phyloP scores from a whole-genome alignment of 345 rosid species.

The Jatropha curcas region DNA sequence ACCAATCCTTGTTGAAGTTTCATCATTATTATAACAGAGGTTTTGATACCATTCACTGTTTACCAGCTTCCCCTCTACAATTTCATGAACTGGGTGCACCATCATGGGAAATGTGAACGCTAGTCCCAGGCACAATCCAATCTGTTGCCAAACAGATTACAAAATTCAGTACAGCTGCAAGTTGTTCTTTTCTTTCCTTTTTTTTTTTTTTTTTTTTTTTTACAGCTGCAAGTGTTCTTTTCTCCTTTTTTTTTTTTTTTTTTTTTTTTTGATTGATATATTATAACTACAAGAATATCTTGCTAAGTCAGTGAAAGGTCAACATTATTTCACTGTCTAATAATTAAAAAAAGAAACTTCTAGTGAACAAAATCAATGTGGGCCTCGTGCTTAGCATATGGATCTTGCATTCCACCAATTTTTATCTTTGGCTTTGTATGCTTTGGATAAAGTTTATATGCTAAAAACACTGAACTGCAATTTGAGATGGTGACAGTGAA shows the following conservation, averaged over 20 bases:
- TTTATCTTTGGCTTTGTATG: not conserved
- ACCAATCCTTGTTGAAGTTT: constrained; percentile 32
- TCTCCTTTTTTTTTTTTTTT: too few species aligned
- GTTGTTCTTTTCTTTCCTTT: too few species aligned
- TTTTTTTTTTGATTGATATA: too few species aligned
- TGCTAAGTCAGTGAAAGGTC: not conserved
- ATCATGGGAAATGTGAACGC: constrained; percentile 83
- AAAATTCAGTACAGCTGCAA: not conserved
- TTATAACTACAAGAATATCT: not conserved
- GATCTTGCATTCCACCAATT: constrained; percentile 6
- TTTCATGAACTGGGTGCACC: constrained; percentile 85
- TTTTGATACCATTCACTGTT: constrained; percentile 44
- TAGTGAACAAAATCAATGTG: not conserved
- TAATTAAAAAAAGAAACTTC: not conserved
- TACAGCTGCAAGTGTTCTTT: too few species aligned
- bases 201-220: too few species aligned
- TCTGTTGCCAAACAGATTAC: constrained; percentile 41
- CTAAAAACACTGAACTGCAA: constrained; percentile 15
- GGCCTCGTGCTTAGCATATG: constrained; percentile 7
- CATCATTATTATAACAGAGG: constrained; percentile 28
- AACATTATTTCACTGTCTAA: not conserved
- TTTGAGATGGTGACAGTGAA: constrained; percentile 3
- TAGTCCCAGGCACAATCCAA: constrained; percentile 84
- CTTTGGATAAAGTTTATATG: not conserved
- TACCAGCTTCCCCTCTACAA: constrained; percentile 70